Base-by-base conservation (phyloP, 208 protist species). In the Crithidia thermophila region DNA sequence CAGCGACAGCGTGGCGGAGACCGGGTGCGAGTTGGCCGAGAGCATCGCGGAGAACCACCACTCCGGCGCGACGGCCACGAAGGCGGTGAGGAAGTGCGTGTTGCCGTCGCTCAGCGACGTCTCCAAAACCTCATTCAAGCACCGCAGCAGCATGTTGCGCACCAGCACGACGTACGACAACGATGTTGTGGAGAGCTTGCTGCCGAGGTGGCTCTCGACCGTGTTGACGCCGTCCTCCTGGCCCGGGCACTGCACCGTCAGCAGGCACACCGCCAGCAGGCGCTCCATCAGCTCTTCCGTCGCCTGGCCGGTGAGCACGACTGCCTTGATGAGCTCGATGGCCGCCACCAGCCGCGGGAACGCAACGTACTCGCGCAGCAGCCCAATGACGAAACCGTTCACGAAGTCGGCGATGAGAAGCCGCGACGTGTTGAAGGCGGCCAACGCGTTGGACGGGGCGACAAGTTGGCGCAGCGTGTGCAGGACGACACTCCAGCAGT, bases 21-120 rank as follows among this genome's bases (percentile, higher is more conserved):
- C 80, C 9, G 84, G 79, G 65, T 89, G 77, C 10, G 84, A 72
- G 27, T 45, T 59, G 62, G 52, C 27, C 0, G 72, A 72, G 16
- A 77, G 64, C 76, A 90, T 79, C 33, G 64, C 58, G 0, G 67
- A 60, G 36, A 89, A 88, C 84, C 84, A 93, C 66, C 75, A 87
- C 10, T 67, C 64, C 14, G 87, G 80, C 34, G 84, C 43, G 27
- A 78, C 59, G 18, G 65, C 27, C 50, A 46, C 61, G 30, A 92
- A 69, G 28, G 49, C 60, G 28, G 64, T 23, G 30, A 65, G 42
- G 40, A 84, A 74, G 13, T 27, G 40, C 5, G 14, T 39, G 34
- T 60, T 70, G 23, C 51, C 66, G 7, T 57, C 59, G 34, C 59
- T 49, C 27, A 70, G 50, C 4, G 55, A 16, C 55, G 30, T 60